Evolutionary conservation across 2,329 filamentous ascomycete species (phyloP), one percentile per base, ranked within the genome.

Genomic region (Sclerotinia trifoliorum): DNA sequence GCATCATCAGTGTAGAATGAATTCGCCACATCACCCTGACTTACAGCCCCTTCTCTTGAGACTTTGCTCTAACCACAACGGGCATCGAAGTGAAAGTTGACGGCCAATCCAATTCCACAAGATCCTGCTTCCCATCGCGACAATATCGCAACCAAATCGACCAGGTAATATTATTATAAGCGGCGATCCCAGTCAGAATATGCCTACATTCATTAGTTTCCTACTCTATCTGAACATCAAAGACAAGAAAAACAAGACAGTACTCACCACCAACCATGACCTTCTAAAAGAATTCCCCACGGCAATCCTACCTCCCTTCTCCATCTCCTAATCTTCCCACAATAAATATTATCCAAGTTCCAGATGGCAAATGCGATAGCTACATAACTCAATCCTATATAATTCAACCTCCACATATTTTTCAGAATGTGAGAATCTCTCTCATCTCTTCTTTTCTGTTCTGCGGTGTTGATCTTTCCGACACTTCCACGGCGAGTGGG

Each of bases 261-360:
- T 52, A 60, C 57, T 60, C 2, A 60, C 57, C 57, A 60, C 57
- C 57, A 60, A 29, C 39, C 57, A 32, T 60, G 57, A 2, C 57
- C 57, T 5, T 60, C 57, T 39, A 60, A 26, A 1, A 60, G 6
- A 29, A 60, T 60, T 1, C 57, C 39, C 39, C 57, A 60, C 24
- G 57, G 57, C 7, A 60, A 4, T n/a, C 42, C 57, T 4, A 46
- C 2, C 5, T 60, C 57, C 24, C 57, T 60, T 2, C 57, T 60
- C 57, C 57, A 60, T 15, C 42, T 60, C 24, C 39, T 46, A 7
- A 60, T 60, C 2, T 42, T 32, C 1, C 57, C 39, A 46, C 39
- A 60, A 46, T 46, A 60, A 44, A 60, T 60, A 13, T 60, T 60
- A 13, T 60, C 57, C 42, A 60, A 60, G 46, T 60, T 60, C 57